These are phyloP conservation scores for Aspergillus olivimuriae DNA, from an alignment of 495 filamentous ascomycete genomes.

Conservation along the genomic window DNA sequence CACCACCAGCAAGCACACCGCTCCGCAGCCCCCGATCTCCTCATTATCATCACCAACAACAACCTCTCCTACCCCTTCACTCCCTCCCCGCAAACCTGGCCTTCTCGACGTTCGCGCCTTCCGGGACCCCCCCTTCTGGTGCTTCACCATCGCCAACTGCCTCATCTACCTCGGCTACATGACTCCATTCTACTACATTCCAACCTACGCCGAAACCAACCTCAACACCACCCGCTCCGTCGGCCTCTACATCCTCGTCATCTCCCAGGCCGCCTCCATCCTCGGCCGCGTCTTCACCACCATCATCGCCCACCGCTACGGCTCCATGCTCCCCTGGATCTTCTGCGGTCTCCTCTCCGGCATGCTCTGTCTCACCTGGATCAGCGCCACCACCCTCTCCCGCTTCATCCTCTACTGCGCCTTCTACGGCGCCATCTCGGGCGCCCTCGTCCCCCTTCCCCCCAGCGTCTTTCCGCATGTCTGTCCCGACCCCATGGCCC, in stretches of 20 bases:
- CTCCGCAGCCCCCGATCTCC: too few species aligned
- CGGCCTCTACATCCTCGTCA: constrained; percentile 36
- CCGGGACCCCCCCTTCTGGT: constrained; percentile 23
- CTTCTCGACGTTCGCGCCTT: constrained; percentile 20
- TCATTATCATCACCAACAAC: too few species aligned
- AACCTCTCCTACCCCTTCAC: background rate
- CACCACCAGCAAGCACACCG: too few species aligned
- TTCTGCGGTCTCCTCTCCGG: constrained; percentile 17
- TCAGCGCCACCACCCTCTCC: constrained; percentile 47
- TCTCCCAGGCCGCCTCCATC: constrained; percentile 28
- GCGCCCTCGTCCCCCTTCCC: constrained; percentile 57
- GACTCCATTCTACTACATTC: constrained; percentile 57
- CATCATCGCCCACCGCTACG: constrained; percentile 16
- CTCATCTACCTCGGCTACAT: constrained; percentile 55
- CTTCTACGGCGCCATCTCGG: constrained; percentile 62
- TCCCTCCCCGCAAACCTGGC: background rate
- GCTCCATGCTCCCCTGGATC: constrained; percentile 22
- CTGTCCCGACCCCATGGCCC: constrained; percentile 49
- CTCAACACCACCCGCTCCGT: constrained; percentile 37
- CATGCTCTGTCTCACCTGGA: constrained; percentile 37
- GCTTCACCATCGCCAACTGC: constrained; percentile 28
- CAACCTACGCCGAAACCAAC: constrained; percentile 44
- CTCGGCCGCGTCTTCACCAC: constrained; percentile 20
- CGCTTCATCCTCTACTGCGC: constrained; percentile 55
- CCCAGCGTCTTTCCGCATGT: constrained; percentile 59